Evolutionary conservation across 2,329 filamentous ascomycete species (phyloP), one percentile per base, ranked within the genome.

Genomic region (Fusarium musae): DNA sequence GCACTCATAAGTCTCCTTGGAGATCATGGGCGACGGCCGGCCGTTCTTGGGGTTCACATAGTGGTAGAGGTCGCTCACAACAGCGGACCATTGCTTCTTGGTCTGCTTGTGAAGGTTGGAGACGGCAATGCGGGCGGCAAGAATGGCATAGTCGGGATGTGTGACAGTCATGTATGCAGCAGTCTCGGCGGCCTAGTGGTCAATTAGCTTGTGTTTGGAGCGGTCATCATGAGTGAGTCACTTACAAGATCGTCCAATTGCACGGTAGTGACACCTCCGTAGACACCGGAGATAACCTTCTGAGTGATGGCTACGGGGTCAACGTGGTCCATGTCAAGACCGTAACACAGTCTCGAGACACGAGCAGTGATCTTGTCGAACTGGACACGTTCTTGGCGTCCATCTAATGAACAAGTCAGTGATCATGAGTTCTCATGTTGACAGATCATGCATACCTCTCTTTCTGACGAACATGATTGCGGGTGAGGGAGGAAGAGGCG

Each of bases 51-150:
- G 95, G 87, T 99, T 99, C 84, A 97, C 87, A 84, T 98, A 99
- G 87, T 96, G 89, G 86, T 96, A 98, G 46, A 99, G 91, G 80
- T 99, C 96, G 78, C 91, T 92, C 78, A 99, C 90, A 68, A 99
- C 96, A 56, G 94, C 88, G n/a, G 96, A 98, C 87, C 97, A 99
- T 83, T 98, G 96, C 89, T 99, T 99, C 90, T 98, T 98, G 75
- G 96, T 99, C 89, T 99, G 96, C 87, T 99, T 99, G 92, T 99
- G 96, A 68, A 99, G 93, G 87, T 99, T 99, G 80, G 96, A 99
- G 62, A 99, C 96, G 78, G 96, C 96, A 81, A 99, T 98, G 85
- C 96, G 95, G 76, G 96, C 96, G 75, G 96, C 96, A 67, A 99
- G 94, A 82, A 98, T 97, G 82, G 96, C 96, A 83, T 99, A 99